Base-by-base conservation (phyloP, 805 yeast genomes). In the Hanseniaspora mollemarum region DNA sequence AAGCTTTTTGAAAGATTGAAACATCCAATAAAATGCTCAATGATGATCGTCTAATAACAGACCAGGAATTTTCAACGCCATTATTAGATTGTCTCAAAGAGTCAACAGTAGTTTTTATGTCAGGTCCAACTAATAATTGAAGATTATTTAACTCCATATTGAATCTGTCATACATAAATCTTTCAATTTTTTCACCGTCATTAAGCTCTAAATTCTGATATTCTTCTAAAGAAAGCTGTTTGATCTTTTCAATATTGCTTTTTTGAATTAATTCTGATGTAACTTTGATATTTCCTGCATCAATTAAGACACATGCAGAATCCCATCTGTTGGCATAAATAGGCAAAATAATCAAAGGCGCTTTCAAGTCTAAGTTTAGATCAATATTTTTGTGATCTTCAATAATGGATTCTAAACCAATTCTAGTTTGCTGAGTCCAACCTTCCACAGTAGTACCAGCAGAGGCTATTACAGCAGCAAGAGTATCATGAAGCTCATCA, bases 371-470 rank as follows among this genome's bases (percentile, higher is more conserved):
- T 54, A 92, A 74, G 59, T 84, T 79, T 24, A 87, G 76, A 60
- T 87, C 81, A 52, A 87, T 66, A 0, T 97, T 90, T 62, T 87
- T 88, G 66, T 92, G 99, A 59, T 90, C 95, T 55, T 87, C 95
- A 57, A 94, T 72, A 0, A 96, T 92, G 57, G 92, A 87, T 66
- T 90, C 94, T 19, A 92, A 72, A 0, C 97, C 97, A 55, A 92
- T 74, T 59, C 96, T 72, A 0, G 97, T 92, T 62, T 87, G 95
- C 24, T 80, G 72, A 0, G 96, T 81, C 55, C 92, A 71, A 1
- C 94, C 96, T 60, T 87, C 96, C 53, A 92, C 83, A 0, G 96
- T 88, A 0, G 88, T 85, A 55, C 88, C 95, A 0, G 99, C 98
- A 1, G 96, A 97, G 63, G 78, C 81, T 77, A 92, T 77, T 24